These are phyloP conservation scores for Cyberlindnera xishuangbannaensis DNA, from an alignment of 805 yeast species.

Conservation along the genomic window DNA sequence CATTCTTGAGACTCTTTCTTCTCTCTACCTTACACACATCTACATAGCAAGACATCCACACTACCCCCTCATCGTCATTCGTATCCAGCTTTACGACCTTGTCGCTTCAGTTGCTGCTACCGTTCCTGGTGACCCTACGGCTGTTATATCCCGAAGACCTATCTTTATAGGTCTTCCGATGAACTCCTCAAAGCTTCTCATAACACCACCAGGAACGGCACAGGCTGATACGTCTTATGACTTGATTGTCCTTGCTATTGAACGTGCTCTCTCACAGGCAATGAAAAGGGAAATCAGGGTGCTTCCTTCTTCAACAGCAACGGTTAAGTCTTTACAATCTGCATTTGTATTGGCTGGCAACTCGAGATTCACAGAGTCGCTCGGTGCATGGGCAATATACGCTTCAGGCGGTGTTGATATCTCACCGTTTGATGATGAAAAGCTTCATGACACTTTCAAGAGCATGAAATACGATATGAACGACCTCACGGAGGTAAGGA, in stretches of 20 bases:
- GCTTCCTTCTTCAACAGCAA: conserved; percentile 6
- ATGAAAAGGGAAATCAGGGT: conserved; percentile 37
- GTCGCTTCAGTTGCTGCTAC: conserved; percentile 10
- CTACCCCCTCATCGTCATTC: conserved; percentile 51
- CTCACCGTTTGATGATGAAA: conserved; percentile 48
- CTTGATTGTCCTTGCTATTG: conserved; percentile 56
- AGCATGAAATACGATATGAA: conserved; percentile 7
- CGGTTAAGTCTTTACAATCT: conserved; percentile 43
- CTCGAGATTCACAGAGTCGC: conserved; percentile 53
- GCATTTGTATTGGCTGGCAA: conserved; percentile 51
- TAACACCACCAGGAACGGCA: conserved; percentile 21
- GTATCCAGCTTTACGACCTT: conserved; percentile 66
- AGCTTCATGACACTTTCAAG: conserved; percentile 35
- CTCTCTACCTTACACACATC: conserved; percentile 54
- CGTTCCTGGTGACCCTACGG: conserved; percentile 28
- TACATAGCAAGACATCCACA: conserved; percentile 62
- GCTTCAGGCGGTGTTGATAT: conserved; percentile 64
- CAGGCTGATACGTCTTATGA: conserved; percentile 38
- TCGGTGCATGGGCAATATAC: conserved; percentile 71
- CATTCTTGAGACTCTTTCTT: conserved; percentile 42
- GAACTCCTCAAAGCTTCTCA: conserved; percentile 49
- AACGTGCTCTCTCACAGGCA: conserved; percentile 40
- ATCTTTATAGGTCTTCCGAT: conserved; percentile 61
- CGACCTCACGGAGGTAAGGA: conserved; percentile 24
- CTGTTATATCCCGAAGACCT: conserved; percentile 48